Percentiles rank a stretch among this genome's conserved stretches.
Conservation (phyloP, 148 eudicot species). For the Dysphania ambrosioides region DNA sequence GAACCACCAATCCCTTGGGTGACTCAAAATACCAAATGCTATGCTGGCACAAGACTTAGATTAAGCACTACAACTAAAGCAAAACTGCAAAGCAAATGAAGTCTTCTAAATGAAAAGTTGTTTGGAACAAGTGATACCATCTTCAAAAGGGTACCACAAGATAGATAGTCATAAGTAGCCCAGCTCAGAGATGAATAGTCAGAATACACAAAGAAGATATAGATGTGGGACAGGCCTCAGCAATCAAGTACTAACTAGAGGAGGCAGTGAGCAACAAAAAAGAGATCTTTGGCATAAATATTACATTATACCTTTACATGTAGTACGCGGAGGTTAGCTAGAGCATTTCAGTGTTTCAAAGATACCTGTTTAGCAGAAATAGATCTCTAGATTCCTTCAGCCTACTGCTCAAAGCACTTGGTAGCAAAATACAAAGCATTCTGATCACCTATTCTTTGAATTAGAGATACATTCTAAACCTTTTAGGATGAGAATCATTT, state of each 20-base stretch:
- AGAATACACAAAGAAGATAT: neutral
- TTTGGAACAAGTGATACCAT: too few relatives aligned
- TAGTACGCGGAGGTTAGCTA: neutral
- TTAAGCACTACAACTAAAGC: neutral
- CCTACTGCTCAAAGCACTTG: neutral
- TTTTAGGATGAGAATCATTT: too few relatives aligned
- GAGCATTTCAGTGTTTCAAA: neutral
- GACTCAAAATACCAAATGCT: too few relatives aligned
- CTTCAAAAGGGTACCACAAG: neutral
- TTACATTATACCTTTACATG: neutral
- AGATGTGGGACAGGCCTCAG: neutral
- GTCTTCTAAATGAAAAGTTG: neutral
- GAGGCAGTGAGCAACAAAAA: neutral
- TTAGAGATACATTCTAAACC: neutral
- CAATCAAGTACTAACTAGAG: neutral
- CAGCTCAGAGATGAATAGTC: neutral
- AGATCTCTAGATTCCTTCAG: neutral
- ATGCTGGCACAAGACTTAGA: neutral
- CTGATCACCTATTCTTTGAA: too few relatives aligned
- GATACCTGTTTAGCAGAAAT: neutral
- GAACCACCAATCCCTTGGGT: neutral
- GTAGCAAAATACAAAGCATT: neutral
- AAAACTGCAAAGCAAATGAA: too few relatives aligned
- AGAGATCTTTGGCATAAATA: neutral
- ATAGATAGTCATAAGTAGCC: neutral